Base-by-base conservation (phyloP, 768 basidiomycete species). In the Lactifluus rugatus region DNA sequence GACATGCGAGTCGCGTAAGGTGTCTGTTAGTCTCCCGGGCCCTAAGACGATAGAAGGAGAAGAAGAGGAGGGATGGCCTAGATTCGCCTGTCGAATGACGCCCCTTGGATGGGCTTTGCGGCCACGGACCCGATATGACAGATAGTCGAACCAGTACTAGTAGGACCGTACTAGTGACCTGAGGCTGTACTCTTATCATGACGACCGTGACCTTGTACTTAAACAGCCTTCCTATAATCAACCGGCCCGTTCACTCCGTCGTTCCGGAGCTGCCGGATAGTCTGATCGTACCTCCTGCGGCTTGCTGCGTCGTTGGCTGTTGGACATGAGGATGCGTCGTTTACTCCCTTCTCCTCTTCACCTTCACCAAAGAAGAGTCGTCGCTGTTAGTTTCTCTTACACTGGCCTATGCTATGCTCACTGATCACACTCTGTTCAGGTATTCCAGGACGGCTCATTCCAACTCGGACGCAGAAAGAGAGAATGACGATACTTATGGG, bases 251-350 rank as follows among this genome's bases (percentile, higher is more conserved):
- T 34, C 11, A 1, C 34, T 0, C 34, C 34, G 34, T 34, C 34
- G 34, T 34, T 34, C 34, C 34, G 34, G 7, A 6, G 13, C 34
- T 9, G 34, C 34, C 34, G 34, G 9, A 34, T 11, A 34, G 13
- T 10, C 13, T 36, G 34, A 36, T 36, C 34, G 34, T 11, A 16
- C 17, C 5, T 17, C 11, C 42, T 44, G 10, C 5, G 2, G 8
- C 21, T 10, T 23, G 42, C 21, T 9, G 21, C 14, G 10, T 5
- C 13, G 42, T 41, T 41, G 41, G n/a, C 42, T 46, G 44, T 54
- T 36, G 3, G 17, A 54, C 53, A 54, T 21, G 53, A 44, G 53
- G 42, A 54, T 54, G 32, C 53, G 14, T 54, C 53, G 53, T 54
- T 54, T 36, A 46, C 21, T 19, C 53, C 42, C 23, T 36, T 54